Base-by-base conservation (phyloP, 192 early-diverging fungal species). In the Backusella parvicylindrica region DNA sequence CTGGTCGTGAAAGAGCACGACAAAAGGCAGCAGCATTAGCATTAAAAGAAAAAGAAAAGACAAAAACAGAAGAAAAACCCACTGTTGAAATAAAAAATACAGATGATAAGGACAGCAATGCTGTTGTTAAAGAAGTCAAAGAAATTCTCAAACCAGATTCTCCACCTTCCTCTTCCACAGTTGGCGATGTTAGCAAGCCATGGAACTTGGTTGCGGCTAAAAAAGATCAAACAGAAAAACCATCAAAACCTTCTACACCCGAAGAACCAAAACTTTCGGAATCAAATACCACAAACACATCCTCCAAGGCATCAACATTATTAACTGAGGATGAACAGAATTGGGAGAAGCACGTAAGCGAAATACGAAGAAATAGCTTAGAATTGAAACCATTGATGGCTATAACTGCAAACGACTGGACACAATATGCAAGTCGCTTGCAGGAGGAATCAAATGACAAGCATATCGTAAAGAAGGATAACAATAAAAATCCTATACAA, bases 21-120 rank as follows among this genome's bases (percentile, higher is more conserved):
- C 77, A 79, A 64, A 83, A 83, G 63, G 81, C 81, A 0, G 41
- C 72, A 8, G 81, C 75, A 38, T 43, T 83, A 23, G 81, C 81
- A 23, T 32, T 64, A 47, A 1, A 23, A 11, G 64, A 60, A 8
- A 69, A 76, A n/a, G 37, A 16, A 16, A 36, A 23, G 1, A 5
- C 21, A 38, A 15, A 32, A 37, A 7, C 33, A 35, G 53, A 60
- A 26, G 26, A 60, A 13, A 12, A 18, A 56, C 9, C 50, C 11
- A 60, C 23, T 13, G 23, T 60, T 60, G 26, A 60, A 60, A 60
- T 28, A 60, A 12, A 60, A 28, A 9, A 28, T 12, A 60, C 9
- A 3, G 26, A 60, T 3, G 37, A 38, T 37, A 7, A 37, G 3
- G 64, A 66, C 3, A 15, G 3, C 6, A 70, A 12, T 43, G 6